phyloP scores from a whole-genome alignment of 2,329 filamentous ascomycete genomes.

The Aciculosporium take region DNA sequence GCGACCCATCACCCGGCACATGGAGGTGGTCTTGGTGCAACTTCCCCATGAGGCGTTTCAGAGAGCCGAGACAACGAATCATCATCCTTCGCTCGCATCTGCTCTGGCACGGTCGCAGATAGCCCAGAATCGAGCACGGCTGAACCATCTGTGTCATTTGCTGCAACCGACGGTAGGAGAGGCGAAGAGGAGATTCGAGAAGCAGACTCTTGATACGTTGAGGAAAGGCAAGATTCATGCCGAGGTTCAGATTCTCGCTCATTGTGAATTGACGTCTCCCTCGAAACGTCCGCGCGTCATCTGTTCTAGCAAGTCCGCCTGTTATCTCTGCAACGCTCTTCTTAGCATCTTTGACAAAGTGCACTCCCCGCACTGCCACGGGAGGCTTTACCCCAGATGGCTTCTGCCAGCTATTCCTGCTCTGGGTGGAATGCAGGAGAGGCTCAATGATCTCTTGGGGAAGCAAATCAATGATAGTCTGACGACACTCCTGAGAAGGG shows the following conservation, averaged over 20 bases:
- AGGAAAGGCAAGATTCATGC: slow-evolving; percentile 2
- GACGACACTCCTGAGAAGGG: neutral
- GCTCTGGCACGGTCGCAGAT: neutral
- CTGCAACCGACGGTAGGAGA: slow-evolving; percentile 1
- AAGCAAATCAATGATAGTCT: neutral
- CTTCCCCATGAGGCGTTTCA: slow-evolving; percentile 11
- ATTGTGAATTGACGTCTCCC: neutral
- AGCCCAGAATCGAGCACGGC: neutral
- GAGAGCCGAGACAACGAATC: neutral
- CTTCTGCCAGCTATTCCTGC: neutral
- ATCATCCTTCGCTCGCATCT: neutral
- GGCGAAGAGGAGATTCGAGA: neutral
- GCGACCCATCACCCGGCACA: slow-evolving; percentile 14
- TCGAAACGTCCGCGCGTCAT: slow-evolving; percentile 24
- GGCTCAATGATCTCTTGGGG: neutral
- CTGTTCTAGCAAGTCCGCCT: slow-evolving; percentile 34
- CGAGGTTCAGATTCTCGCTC: neutral
- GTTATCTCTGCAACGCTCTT: slow-evolving; percentile 35
- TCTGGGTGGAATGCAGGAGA: neutral
- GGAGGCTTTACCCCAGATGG: slow-evolving; percentile 23
- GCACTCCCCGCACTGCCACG: slow-evolving; percentile 27
- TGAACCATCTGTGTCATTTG: neutral
- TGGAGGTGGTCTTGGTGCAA: slow-evolving; percentile 15
- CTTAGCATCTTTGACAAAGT: slow-evolving; percentile 27
- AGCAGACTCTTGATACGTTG: neutral